phyloP scores from a whole-genome alignment of 78 protist genomes.

The Tieghemostelium lacteum region DNA sequence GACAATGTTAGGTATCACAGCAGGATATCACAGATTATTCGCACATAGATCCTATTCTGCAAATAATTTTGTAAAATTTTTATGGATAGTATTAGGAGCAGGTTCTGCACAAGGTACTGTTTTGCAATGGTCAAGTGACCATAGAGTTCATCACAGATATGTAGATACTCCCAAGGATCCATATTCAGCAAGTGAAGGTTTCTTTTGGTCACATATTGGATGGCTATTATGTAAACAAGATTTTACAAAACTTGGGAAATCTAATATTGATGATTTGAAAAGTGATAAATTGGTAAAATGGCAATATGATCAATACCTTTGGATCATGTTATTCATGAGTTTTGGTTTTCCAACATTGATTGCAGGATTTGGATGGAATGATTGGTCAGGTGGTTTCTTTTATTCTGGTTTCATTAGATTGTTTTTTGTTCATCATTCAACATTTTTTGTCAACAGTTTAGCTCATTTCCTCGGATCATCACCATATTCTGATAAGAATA shows the following conservation, averaged over 20 bases:
- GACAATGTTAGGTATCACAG: constrained; percentile 87
- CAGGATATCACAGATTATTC: constrained; percentile 87
- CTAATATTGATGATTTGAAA: constrained; percentile 77
- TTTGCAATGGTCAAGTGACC: constrained; percentile 86
- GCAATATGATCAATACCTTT: constrained; percentile 85
- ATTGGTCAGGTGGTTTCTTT: constrained; percentile 84
- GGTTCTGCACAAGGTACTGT: constrained; percentile 82
- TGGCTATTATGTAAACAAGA: constrained; percentile 91
- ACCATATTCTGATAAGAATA: constrained; percentile 63
- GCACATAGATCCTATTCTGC: constrained; percentile 81
- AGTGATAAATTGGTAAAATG: constrained; percentile 41
- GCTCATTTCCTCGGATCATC: constrained; percentile 87
- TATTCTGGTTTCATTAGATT: constrained; percentile 62
- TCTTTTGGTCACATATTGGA: constrained; percentile 90
- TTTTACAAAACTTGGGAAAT: constrained; percentile 29
- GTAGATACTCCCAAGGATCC: constrained; percentile 92
- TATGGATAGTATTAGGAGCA: constrained; percentile 75
- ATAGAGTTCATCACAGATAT: constrained; percentile 94
- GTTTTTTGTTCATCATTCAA: constrained; percentile 85
- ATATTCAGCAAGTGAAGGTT: constrained; percentile 78
- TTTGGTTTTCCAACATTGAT: constrained; percentile 72
- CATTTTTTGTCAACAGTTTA: constrained; percentile 88
- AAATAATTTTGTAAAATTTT: constrained; percentile 5
- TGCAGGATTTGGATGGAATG: constrained; percentile 79
- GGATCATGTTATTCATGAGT: constrained; percentile 48